Evolutionary conservation across 2,329 filamentous ascomycete genomes (phyloP).

Genomic region (Coleophoma eucalyptorum): DNA sequence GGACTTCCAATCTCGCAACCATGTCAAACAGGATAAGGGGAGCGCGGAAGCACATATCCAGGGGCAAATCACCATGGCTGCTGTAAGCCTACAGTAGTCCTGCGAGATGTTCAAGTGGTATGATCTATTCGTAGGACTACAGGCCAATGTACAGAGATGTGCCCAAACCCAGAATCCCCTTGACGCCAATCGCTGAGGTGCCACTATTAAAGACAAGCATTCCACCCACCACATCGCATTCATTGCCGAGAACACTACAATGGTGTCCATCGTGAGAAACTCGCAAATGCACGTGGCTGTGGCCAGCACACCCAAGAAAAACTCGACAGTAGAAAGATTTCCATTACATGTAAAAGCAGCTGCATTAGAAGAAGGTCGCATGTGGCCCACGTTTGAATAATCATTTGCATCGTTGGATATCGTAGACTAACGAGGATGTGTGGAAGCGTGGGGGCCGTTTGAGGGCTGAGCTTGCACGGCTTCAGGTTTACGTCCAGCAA

Average conservation of each 20-base stretch:
- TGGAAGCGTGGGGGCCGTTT: neutral
- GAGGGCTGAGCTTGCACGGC: constrained; percentile 11
- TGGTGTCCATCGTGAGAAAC: neutral
- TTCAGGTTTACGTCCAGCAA: constrained; percentile 25
- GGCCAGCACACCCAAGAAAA: constrained; percentile 19
- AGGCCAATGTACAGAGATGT: constrained; percentile 7
- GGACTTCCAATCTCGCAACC: too few species aligned
- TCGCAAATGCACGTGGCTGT: constrained; percentile 11
- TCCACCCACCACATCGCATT: constrained; percentile 10
- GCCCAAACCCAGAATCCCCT: constrained; percentile 6
- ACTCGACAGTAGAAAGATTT: constrained; percentile 6
- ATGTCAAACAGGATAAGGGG: too few species aligned
- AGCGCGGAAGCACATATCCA: too few species aligned
- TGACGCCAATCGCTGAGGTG: constrained; percentile 20
- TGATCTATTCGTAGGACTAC: constrained; percentile 8
- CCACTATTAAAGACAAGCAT: constrained; percentile 9
- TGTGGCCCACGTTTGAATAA: neutral
- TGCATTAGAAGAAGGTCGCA: neutral
- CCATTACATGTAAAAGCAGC: constrained; percentile 10
- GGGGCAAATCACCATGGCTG: too few species aligned
- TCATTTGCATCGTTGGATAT: neutral
- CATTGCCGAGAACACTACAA: constrained; percentile 7
- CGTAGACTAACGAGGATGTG: neutral
- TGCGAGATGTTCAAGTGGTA: neutral
- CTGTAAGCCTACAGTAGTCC: too few species aligned